Base-by-base conservation (phyloP, 1,284 basidiomycete genomes). In the Cryptococcus sp. region DNA sequence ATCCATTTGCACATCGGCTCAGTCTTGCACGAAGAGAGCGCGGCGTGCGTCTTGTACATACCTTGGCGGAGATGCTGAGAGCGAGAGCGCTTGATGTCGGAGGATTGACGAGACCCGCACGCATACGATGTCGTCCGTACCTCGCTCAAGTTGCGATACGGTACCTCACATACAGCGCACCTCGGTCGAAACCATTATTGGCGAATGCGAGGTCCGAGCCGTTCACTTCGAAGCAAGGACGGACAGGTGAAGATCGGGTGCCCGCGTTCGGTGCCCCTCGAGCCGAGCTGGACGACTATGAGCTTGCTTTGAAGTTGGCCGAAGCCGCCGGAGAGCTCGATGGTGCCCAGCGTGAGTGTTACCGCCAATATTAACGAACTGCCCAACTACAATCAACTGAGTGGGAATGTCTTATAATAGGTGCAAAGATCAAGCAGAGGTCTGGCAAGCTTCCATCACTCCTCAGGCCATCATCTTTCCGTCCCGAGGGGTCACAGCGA, bases 51-150 rank as follows among this genome's bases (percentile, higher is more conserved):
- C 29, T 13, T 34, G 29, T 34, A 10, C 29, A 34, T 34, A 34
- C 29, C 5, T 10, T 10, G 29, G 29, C 20, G 3, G 46, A 20
- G n/a, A 61, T 66, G 65, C 57, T 54, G 5, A 48, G 47, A 48
- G 52, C 46, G 8, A 20, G 54, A 34, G 3, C 29, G 29, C 29
- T 34, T 39, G 63, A 67, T 17, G 59, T 65, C 22, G 53, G 57
- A 8, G 48, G 60, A 15, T 51, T 68, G 8, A 62, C 64, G 15
- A 58, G 66, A 34, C 62, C 64, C 7, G 41, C 54, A 15, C 57
- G 64, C 19, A 58, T 68, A 11, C 62, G 61, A 52, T 61, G 66
- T 52, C 64, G 66, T 47, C 64, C 66, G 1, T 39, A 52, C 5
- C 47, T 55, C 45, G 41, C 41, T 38, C 50, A 53, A 34, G 13